phyloP scores from a whole-genome alignment of 1,284 basidiomycete genomes.

The Irpex sp. region DNA sequence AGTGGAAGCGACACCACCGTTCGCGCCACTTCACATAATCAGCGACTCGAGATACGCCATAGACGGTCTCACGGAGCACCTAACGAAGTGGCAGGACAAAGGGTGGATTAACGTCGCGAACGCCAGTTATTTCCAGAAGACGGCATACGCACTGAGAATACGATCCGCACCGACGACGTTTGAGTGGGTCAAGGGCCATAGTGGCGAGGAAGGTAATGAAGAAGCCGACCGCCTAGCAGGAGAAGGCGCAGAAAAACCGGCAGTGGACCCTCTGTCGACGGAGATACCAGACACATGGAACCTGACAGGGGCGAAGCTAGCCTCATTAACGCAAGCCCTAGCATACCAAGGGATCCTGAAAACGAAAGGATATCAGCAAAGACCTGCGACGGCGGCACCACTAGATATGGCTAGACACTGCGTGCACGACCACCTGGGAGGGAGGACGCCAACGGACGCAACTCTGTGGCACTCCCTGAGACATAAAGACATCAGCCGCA shows the following conservation, averaged over 20 bases:
- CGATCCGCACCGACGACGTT: conserved; percentile 17
- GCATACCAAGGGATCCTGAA: conserved; percentile 8
- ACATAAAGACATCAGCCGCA: conserved; percentile 20
- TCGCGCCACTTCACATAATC: conserved; percentile 4
- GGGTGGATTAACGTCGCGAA: conserved; percentile 5
- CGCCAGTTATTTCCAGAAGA: not conserved
- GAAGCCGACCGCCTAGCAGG: conserved; percentile 18
- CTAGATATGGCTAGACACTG: not conserved
- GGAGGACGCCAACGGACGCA: not conserved
- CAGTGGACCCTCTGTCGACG: not conserved
- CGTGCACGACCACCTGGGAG: not conserved
- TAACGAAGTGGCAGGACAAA: not conserved
- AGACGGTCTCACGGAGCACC: conserved; percentile 6
- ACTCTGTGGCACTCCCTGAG: not conserved
- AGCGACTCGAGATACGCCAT: conserved; percentile 6
- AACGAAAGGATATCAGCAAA: not conserved
- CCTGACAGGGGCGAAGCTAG: conserved; percentile 11
- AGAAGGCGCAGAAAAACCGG: conserved; percentile 12
- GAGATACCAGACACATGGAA: conserved; percentile 1
- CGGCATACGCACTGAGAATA: conserved; percentile 7
- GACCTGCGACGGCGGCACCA: not conserved
- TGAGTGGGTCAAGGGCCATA: conserved; percentile 26
- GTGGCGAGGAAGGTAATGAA: conserved; percentile 18
- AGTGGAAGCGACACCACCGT: not conserved
- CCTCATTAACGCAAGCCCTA: conserved; percentile 11